Base-by-base conservation (phyloP, 1,139 yeast species). In the Candida sojae region DNA sequence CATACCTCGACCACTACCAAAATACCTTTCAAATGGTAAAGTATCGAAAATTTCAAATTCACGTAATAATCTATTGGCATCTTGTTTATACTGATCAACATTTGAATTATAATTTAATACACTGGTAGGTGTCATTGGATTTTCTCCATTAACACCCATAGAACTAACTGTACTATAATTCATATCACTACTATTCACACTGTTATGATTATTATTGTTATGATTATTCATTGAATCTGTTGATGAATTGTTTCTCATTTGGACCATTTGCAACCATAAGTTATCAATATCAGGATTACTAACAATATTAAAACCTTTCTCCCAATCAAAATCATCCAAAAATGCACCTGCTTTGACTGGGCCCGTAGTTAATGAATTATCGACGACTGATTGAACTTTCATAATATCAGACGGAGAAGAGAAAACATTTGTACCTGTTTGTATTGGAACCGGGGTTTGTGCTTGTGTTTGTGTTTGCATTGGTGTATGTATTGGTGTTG, bases 221-320 rank as follows among this genome's bases (percentile, higher is more conserved):
- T 37, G 23, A 29, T 29, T 26, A 11, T 10, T 39, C 29, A 26
- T 26, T 26, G 29, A 26, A 26, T 26, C 9, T 3, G 29, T 26
- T 26, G 29, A 8, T 6, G 29, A 26, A 26, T 6, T 26, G 5
- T 39, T 29, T 48, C 67, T 68, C 63, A 63, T 59, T 8, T 60
- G 57, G 3, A 61, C 62, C 58, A 72, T 62, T 50, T 68, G 71
- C 29, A 58, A 48, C 79, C 79, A 74, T 32, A 73, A 56, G 39
- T 66, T 61, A 51, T 74, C 79, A 39, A 72, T 64, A 36, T 70
- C 75, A 7, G 61, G 59, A 51, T 65, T 64, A 29, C 64, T 64
- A 6, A 67, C 52, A 29, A 58, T 57, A 33, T 62, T 57, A 12
- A 58, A 36, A 34, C 55, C 63, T 36, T 33, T 33, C 28, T 13